Evolutionary conservation across 2,329 filamentous ascomycete species (phyloP), one percentile per base, ranked within the genome.

Genomic region (Penicillium sp.): DNA sequence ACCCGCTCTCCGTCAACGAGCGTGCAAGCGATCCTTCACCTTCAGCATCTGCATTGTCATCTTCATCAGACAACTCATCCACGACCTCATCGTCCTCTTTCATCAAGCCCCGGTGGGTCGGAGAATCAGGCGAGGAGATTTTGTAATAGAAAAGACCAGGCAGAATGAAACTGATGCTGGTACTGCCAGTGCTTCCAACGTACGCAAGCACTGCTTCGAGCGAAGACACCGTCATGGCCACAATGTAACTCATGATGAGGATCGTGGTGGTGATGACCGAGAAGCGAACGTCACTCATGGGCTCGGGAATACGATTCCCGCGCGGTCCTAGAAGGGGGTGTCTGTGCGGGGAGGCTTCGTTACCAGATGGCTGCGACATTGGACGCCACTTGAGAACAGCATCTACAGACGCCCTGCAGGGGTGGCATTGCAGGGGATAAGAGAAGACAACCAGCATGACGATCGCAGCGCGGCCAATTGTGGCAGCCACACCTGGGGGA

Each of bases 71-170:
- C 0, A 79, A 74, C 34, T 80, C 80, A 1, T 75, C 76, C 7
- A 76, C 76, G 26, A 76, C 77, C 42, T 86, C 85, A 59, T 97
- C 93, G 56, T 96, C 89, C 62, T 93, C 90, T 67, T 97, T 97
- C 53, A 89, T 75, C 8, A 97, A 75, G 11, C 86, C 82, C 66
- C 95, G 91, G 60, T 96, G 90, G 53, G 91, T 83, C 27, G 84
- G 79, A 39, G 88, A 91, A 47, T 95, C 86, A 0, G 93, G 93
- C 25, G 88, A 83, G 9, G 89, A 94, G 51, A 98, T 97, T 71
- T 97, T 97, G 73, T 97, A 98, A 70, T 97, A 98, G 69, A 98
- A 98, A 4, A 98, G 72, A 0, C 93, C 93, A 0, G 93, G 93
- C 0, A 98, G 78, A 56, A 98, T 97, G 66, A 98, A 98, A 52